phyloP scores from a whole-genome alignment of 495 filamentous ascomycete genomes.

The Trichocladium uniseriatum region DNA sequence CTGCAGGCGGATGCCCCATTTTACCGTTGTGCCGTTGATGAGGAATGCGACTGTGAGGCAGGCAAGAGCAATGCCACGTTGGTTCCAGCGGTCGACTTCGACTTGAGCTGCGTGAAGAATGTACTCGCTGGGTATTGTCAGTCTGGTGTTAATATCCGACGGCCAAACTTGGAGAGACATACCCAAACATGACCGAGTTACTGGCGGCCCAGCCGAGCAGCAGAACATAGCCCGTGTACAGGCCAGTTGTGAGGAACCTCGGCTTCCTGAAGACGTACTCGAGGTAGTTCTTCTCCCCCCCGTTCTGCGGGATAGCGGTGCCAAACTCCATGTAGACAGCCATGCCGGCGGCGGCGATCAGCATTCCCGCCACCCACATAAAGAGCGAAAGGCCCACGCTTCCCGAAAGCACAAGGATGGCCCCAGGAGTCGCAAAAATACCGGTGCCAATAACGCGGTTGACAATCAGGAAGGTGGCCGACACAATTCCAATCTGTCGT shows the following conservation, averaged over 20 bases:
- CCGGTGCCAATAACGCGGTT: slow-evolving; percentile 68
- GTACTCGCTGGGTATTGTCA: slow-evolving; percentile 41
- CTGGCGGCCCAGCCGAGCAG: slow-evolving; percentile 46
- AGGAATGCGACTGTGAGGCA: slow-evolving; percentile 55
- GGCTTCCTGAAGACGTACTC: slow-evolving; percentile 57
- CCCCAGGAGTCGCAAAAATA: slow-evolving; percentile 68
- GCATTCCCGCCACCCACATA: slow-evolving; percentile 57
- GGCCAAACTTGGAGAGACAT: not conserved
- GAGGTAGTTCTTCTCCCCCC: slow-evolving; percentile 58
- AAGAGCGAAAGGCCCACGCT: slow-evolving; percentile 59
- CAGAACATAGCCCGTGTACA: slow-evolving; percentile 52
- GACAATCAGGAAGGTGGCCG: slow-evolving; percentile 35
- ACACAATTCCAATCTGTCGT: slow-evolving; percentile 29
- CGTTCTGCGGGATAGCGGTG: slow-evolving; percentile 43
- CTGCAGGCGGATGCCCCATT: slow-evolving; percentile 59
- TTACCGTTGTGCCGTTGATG: slow-evolving; percentile 51
- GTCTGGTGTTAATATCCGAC: not conserved
- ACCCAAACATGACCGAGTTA: slow-evolving; percentile 56
- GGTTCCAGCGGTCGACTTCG: slow-evolving; percentile 55
- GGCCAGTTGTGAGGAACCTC: slow-evolving; percentile 54
- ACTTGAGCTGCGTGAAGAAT: slow-evolving; percentile 53
- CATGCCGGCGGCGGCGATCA: slow-evolving; percentile 54
- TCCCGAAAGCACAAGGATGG: slow-evolving; percentile 56
- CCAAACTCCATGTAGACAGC: slow-evolving; percentile 56
- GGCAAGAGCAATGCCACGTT: slow-evolving; percentile 56